Evolutionary conservation across 106 monocot genomes (phyloP).

Genomic region (Chionographis japonica): DNA sequence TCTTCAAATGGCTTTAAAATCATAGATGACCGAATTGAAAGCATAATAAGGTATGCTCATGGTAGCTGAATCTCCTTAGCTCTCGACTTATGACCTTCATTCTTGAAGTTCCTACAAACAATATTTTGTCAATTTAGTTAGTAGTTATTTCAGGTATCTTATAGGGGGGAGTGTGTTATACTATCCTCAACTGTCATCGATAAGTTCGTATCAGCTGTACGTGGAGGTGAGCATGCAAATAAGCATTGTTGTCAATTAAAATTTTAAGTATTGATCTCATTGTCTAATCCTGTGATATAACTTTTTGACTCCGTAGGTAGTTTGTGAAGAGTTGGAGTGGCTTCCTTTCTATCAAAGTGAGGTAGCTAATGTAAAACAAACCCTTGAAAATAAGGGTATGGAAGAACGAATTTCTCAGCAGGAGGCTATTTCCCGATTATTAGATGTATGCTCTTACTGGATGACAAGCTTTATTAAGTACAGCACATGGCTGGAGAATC

Average conservation of each 20-base stretch:
- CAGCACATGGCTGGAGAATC: conserved; percentile 85
- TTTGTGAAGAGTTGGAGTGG: conserved; percentile 98
- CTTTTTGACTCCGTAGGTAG: conserved; percentile 51
- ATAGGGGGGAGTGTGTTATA: conserved; percentile 96
- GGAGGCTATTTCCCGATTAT: conserved; percentile 53
- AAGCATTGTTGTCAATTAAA: neutral
- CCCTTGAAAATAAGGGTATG: conserved; percentile 33
- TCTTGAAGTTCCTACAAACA: neutral
- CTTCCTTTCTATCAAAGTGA: conserved; percentile 78
- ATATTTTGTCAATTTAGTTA: neutral
- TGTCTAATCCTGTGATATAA: conserved; percentile 2
- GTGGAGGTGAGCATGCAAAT: conserved; percentile 67
- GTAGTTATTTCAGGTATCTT: conserved; percentile 58
- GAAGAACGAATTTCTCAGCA: conserved; percentile 27
- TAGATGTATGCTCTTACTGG: conserved; percentile 93
- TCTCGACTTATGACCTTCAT: neutral
- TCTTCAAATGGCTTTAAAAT: conserved; percentile 55
- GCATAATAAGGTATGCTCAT: conserved; percentile 61
- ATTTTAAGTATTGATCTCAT: neutral
- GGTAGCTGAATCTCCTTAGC: neutral
- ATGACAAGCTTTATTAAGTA: conserved; percentile 94
- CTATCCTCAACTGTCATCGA: conserved; percentile 95
- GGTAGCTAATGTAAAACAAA: conserved; percentile 14
- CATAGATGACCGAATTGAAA: conserved; percentile 53
- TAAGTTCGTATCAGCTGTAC: conserved; percentile 97